These are phyloP conservation scores for Mediolabrus comicus DNA, from an alignment of 108 stramenopile genomes.

Conservation along the genomic window DNA sequence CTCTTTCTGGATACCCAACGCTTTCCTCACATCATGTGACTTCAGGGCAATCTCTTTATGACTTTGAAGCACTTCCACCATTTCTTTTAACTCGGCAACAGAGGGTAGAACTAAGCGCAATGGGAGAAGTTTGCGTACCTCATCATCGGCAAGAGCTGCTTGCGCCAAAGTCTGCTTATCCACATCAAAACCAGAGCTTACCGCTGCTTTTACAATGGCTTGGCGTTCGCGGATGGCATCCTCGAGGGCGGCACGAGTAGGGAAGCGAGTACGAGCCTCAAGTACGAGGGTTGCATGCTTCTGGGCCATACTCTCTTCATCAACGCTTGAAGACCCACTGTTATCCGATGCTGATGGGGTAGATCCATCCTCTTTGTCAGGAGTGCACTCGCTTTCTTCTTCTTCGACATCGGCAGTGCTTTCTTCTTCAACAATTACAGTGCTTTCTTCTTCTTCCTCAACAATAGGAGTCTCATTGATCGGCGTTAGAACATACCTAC, in stretches of 20 bases:
- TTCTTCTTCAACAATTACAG: not conserved
- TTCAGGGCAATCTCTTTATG: slow-evolving; percentile 42
- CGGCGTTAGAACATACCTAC: slow-evolving; percentile 1
- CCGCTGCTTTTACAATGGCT: slow-evolving; percentile 26
- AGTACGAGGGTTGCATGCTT: slow-evolving; percentile 33
- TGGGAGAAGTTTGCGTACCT: slow-evolving; percentile 49
- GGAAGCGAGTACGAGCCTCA: slow-evolving; percentile 37
- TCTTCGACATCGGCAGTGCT: slow-evolving; percentile 14
- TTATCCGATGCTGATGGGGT: not conserved
- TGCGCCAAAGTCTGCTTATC: slow-evolving; percentile 41
- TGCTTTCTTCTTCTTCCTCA: slow-evolving; percentile 3
- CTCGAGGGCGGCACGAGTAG: slow-evolving; percentile 41
- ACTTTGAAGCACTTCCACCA: slow-evolving; percentile 38
- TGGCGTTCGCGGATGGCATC: slow-evolving; percentile 41
- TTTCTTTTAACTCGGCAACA: slow-evolving; percentile 28
- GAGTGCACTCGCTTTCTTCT: slow-evolving; percentile 3
- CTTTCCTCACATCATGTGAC: slow-evolving; percentile 16
- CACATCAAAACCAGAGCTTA: slow-evolving; percentile 41
- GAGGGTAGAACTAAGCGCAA: slow-evolving; percentile 46
- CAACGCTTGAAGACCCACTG: not conserved
- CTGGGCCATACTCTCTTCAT: slow-evolving; percentile 22
- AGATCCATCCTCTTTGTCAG: not conserved
- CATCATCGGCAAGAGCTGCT: slow-evolving; percentile 48
- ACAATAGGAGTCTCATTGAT: slow-evolving; percentile 7
- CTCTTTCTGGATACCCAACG: slow-evolving; percentile 18